Evolutionary conservation across 495 filamentous ascomycete genomes (phyloP), one percentile per base, ranked within the genome.

Genomic region (Neurospora sp.): DNA sequence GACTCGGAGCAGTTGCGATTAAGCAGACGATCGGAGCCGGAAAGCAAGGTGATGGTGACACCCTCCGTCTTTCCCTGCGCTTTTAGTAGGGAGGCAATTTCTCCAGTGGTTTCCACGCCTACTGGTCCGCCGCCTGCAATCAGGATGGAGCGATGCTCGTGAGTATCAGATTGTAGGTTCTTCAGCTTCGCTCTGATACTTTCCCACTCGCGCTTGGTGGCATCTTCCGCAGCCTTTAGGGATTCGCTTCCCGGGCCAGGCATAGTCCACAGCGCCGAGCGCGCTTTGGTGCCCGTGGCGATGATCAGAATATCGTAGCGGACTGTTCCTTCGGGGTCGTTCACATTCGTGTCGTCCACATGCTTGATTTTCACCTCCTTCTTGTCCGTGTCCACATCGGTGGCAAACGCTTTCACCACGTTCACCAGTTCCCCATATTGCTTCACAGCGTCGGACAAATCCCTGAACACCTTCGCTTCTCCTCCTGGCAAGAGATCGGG

Each of bases 401-500:
- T 66, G 27, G 73, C 73, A 1, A 44, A 37, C 0, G 23, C 73
- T 37, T 71, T 39, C 10, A 71, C 35, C 7, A 71, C 12, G 1
- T 1, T 74, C 35, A 62, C 23, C 38, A 71, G 69, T 12, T 66
- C 73, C 0, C 27, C 73, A 39, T 71, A 74, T 18, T 62, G 73
- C 20, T 72, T 42, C 2, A 71, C 18, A 9, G 44, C 69, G 16
- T 71, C 69, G 1, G 46, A 11, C 0, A 74, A 27, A 6, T 70
- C 11, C 9, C 23, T 42, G 6, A 41, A 71, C n/a, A 82, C 59
- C 18, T 84, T 79, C 18, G 80, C 70, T 31, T 83, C 79, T 46
- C 79, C 75, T 16, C 76, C 73, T 14, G 81, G 79, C 20, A 81
- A 71, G n/a, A 84, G 76, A 12, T 77, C 76, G 0, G 80, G 79